phyloP scores from a whole-genome alignment of 2,329 filamentous ascomycete genomes.

The Tricladium varicosporioides region DNA sequence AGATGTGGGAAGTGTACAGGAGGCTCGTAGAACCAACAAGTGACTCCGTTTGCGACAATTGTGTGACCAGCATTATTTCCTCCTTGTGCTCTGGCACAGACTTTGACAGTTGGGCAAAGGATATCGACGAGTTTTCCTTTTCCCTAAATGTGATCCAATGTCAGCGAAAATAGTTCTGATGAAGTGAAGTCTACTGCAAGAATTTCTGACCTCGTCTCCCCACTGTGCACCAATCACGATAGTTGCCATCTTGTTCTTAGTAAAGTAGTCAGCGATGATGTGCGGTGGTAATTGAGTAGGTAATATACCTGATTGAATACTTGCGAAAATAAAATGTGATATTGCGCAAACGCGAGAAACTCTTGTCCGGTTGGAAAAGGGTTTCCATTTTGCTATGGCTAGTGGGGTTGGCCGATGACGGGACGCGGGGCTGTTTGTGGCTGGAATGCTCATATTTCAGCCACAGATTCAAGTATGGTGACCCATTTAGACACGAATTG shows the following conservation, averaged over 20 bases:
- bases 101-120: constrained; percentile 33
- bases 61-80: constrained; percentile 56
- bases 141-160: constrained; percentile 17
- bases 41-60: constrained; percentile 36
- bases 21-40: no score
- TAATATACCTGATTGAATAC: no score
- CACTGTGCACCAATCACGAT: constrained; percentile 56
- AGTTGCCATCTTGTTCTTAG: constrained; percentile 36
- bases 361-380: no score
- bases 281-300: no score
- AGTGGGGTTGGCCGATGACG: neutral
- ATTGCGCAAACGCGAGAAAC: no score
- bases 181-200: neutral
- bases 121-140: constrained; percentile 60
- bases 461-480: neutral
- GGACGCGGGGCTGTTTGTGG: neutral
- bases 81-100: constrained; percentile 34
- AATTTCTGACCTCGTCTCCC: constrained; percentile 37
- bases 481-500: no score
- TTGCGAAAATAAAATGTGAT: no score
- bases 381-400: neutral
- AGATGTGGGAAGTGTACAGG: no score
- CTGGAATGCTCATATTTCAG: neutral
- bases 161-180: neutral
- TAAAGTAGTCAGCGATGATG: no score